phyloP scores from a whole-genome alignment of 1,284 basidiomycete species.

The Trichosporon ovoides region DNA sequence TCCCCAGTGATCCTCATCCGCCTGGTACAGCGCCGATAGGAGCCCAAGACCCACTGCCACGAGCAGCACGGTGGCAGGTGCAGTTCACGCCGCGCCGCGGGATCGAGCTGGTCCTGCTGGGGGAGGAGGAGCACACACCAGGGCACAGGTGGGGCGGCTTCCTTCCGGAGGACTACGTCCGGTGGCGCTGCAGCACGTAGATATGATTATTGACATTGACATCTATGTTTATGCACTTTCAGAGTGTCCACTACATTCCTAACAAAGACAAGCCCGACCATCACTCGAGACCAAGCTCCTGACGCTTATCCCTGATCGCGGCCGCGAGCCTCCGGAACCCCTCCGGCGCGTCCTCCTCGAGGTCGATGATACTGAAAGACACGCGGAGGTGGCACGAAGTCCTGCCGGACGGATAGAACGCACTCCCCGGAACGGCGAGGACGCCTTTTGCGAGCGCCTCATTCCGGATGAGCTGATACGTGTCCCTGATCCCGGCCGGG shows the following conservation, averaged over 20 bases:
- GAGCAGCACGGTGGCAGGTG: conserved; percentile 38
- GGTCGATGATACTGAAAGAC: conserved; percentile 69
- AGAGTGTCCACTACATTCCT: not conserved
- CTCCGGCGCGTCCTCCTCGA: conserved; percentile 63
- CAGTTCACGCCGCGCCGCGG: conserved; percentile 39
- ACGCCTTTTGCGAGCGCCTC: conserved; percentile 77
- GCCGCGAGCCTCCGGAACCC: conserved; percentile 64
- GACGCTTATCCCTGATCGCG: conserved; percentile 54
- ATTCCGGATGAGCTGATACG: conserved; percentile 66
- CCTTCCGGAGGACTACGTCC: conserved; percentile 36
- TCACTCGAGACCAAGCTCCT: conserved; percentile 21
- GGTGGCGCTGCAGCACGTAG: conserved; percentile 24
- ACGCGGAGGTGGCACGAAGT: conserved; percentile 70
- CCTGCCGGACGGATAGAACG: conserved; percentile 65
- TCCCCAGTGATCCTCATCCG: conserved; percentile 33
- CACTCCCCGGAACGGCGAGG: conserved; percentile 73
- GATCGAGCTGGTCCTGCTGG: conserved; percentile 34
- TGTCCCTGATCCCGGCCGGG: conserved; percentile 55
- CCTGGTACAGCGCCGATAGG: conserved; percentile 3
- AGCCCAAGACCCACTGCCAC: conserved; percentile 23
- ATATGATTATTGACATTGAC: not conserved
- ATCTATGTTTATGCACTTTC: not conserved
- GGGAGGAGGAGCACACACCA: conserved; percentile 17
- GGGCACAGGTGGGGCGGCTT: conserved; percentile 42
- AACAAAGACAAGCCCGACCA: not conserved